Conservation (phyloP, 179 eudicot species). For the Sideroxylon spinosum region DNA sequence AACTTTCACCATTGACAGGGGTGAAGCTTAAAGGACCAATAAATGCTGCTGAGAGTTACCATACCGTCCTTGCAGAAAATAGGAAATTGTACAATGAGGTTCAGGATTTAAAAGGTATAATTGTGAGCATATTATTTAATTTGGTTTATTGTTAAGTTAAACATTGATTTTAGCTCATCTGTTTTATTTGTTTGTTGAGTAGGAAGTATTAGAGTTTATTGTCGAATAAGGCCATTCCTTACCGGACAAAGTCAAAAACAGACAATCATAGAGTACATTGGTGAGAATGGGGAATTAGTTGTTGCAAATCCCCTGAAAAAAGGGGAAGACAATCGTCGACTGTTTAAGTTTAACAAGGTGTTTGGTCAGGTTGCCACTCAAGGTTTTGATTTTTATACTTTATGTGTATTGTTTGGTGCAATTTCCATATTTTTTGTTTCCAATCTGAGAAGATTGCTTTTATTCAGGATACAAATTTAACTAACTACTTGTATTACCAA, state of each 20-base stretch:
- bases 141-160: conserved; percentile 11
- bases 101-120: conserved; percentile 84
- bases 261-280: conserved; percentile 81
- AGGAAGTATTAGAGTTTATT: conserved; percentile 95
- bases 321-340: conserved; percentile 75
- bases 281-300: conserved; percentile 88
- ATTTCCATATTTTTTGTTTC: not conserved
- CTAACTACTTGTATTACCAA: not conserved
- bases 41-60: conserved; percentile 87
- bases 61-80: conserved; percentile 78
- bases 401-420: not conserved
- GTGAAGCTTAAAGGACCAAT: conserved; percentile 65
- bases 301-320: conserved; percentile 71
- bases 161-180: conserved; percentile 13
- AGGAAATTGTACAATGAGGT: conserved; percentile 85
- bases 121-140: not conserved
- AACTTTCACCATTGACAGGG: conserved; percentile 35
- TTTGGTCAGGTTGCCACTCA: conserved; percentile 80
- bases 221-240: conserved; percentile 93
- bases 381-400: conserved; percentile 40
- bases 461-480: not conserved
- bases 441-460: not conserved
- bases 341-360: conserved; percentile 90
- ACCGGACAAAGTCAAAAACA: conserved; percentile 72
- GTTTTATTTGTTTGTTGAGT: conserved; percentile 13